Conservation (phyloP, 495 filamentous ascomycete species). For the Polyplosphaeria fusca region DNA sequence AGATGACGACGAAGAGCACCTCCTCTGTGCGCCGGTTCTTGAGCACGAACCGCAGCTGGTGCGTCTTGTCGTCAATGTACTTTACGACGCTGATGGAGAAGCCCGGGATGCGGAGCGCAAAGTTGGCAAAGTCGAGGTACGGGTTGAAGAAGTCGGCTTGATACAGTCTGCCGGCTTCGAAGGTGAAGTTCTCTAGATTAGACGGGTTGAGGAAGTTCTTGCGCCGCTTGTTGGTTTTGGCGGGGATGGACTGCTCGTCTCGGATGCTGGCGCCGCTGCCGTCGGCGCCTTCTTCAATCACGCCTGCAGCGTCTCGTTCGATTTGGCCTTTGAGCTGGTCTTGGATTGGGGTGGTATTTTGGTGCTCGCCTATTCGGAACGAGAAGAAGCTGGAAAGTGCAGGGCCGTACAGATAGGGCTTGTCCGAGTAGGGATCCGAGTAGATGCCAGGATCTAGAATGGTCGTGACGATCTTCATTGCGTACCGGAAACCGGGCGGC, state of each 20-base stretch:
- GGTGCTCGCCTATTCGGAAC: conserved; percentile 26
- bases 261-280: conserved; percentile 55
- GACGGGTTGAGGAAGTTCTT: conserved; percentile 46
- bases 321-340: conserved; percentile 8
- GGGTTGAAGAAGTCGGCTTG: conserved; percentile 83
- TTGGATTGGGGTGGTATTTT: background rate
- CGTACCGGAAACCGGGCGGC: conserved; percentile 77
- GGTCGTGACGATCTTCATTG: conserved; percentile 79
- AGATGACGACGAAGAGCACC: conserved; percentile 39
- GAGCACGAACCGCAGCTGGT: conserved; percentile 40
- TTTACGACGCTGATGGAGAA: conserved; percentile 38
- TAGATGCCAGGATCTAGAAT: conserved; percentile 83
- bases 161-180: conserved; percentile 63
- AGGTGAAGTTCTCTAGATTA: conserved; percentile 51
- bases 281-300: conserved; percentile 43
- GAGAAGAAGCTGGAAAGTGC: conserved; percentile 57
- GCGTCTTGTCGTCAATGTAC: conserved; percentile 43
- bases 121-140: conserved; percentile 77
- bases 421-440: conserved; percentile 81
- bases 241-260: conserved; percentile 44
- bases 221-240: conserved; percentile 36
- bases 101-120: conserved; percentile 40
- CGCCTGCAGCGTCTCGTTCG: conserved; percentile 5
- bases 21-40: conserved; percentile 40
- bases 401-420: conserved; percentile 78